Evolutionary conservation across 2,329 filamentous ascomycete genomes (phyloP).

Genomic region (Plenodomus lindquistii): DNA sequence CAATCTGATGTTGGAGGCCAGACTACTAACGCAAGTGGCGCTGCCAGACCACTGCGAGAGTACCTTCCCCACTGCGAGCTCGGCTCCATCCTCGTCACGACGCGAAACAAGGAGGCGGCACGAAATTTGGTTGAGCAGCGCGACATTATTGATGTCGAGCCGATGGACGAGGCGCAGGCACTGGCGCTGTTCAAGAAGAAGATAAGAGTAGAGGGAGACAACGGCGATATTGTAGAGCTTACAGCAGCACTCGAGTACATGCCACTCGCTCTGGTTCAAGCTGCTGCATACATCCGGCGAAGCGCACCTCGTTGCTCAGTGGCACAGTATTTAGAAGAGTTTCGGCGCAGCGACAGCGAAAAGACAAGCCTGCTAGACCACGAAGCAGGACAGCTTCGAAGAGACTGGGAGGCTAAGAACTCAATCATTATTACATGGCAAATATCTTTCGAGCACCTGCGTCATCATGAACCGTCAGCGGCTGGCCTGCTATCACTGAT

Average conservation of each 20-base stretch:
- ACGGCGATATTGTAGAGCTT: slow-evolving; percentile 6
- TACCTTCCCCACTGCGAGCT: slow-evolving; percentile 16
- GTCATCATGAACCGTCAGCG: slow-evolving; percentile 29
- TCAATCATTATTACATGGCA: slow-evolving; percentile 45
- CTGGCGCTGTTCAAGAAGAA: slow-evolving; percentile 9
- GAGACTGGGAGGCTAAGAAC: slow-evolving; percentile 28
- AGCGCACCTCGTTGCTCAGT: slow-evolving; percentile 13
- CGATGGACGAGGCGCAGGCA: slow-evolving; percentile 16
- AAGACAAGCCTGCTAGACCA: slow-evolving; percentile 15
- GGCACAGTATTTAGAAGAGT: slow-evolving; percentile 44
- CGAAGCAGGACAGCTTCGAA: slow-evolving; percentile 28
- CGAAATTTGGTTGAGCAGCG: slow-evolving; percentile 6
- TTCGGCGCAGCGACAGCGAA: slow-evolving; percentile 41
- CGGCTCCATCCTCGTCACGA: slow-evolving; percentile 20
- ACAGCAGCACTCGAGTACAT: slow-evolving; percentile 32
- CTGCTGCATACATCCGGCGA: no score
- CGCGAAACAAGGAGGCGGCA: slow-evolving; percentile 11
- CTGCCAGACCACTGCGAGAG: neutral
- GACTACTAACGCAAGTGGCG: neutral
- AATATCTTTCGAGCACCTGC: slow-evolving; percentile 39
- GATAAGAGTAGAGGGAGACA: slow-evolving; percentile 1
- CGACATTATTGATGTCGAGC: slow-evolving; percentile 10
- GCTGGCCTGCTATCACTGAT: slow-evolving; percentile 52
- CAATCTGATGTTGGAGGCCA: neutral
- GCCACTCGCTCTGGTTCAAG: slow-evolving; percentile 42